Evolutionary conservation across 2,329 filamentous ascomycete genomes (phyloP), one percentile per base, ranked within the genome.

Genomic region (Rosellinia necatrix): DNA sequence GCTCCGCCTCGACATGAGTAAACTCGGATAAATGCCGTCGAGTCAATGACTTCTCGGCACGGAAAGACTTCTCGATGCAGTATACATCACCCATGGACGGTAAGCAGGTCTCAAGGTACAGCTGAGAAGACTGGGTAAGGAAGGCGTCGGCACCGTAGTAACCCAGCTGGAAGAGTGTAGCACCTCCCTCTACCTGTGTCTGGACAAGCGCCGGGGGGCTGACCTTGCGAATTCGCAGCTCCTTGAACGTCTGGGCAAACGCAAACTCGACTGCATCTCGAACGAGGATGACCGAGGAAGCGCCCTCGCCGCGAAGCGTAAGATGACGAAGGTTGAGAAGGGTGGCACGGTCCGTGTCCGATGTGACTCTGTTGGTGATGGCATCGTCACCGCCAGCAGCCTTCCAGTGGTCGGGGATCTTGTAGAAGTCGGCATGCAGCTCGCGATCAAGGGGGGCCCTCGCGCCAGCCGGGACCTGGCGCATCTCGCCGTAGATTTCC

Each of bases 21-120:
- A 97, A 99, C 76, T 99, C 94, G 43, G 91, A 90, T 68, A 99
- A 78, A 47, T 99, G 94, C 69, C 94, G 90, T 60, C 94, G 89
- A 46, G 94, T 99, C 55, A 97, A 81, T 6, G 89, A 93, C 78
- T 97, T 97, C 76, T 99, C 94, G 12, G 94, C 94, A 60, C 94
- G 92, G 87, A 99, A 99, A 2, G 93, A 97, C 75, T 96, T 96
- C 75, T 96, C 92, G 68, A 99, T 93, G 72, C 93, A 97, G 83
- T 96, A 99, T 49, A 97, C 92, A 72, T 97, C 91, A 66, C 94
- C 94, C 68, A 97, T 82, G 48, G 89, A 91, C 9, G 93, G 91
- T 27, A 99, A 80, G 64, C 88, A 91, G 27, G 94, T 99, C 81
- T 99, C 94, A 56, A 99, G 89, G 76, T 99, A 99, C 50, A 99